Conservation (phyloP, 768 basidiomycete species). For the Macrolepiota dolichaula region DNA sequence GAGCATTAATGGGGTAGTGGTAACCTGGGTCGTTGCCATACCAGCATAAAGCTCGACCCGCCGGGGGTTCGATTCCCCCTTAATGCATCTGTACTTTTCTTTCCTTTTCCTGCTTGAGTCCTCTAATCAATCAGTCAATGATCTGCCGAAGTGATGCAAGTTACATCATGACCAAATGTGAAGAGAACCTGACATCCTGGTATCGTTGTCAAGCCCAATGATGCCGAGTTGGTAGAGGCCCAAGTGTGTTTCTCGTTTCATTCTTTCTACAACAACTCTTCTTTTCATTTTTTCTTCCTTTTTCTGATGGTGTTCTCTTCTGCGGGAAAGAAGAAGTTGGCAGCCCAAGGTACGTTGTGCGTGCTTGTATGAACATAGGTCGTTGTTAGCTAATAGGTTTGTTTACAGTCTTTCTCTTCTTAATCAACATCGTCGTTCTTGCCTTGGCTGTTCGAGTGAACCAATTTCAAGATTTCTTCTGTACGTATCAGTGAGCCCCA, state of each 20-base stretch:
- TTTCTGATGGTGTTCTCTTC: slow-evolving; percentile 18
- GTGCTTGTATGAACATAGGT: not conserved
- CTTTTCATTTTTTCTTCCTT: slow-evolving; percentile 2
- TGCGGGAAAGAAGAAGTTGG: slow-evolving; percentile 26
- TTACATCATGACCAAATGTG: too few relatives aligned
- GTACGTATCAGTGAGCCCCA: slow-evolving; percentile 28
- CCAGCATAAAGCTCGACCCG: slow-evolving; percentile 51
- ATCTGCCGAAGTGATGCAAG: too few relatives aligned
- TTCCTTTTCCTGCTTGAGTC: too few relatives aligned
- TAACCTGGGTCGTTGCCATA: slow-evolving; percentile 20
- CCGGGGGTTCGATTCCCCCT: slow-evolving; percentile 88
- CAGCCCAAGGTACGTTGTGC: slow-evolving; percentile 21
- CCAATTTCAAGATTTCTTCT: slow-evolving; percentile 57
- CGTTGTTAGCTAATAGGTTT: not conserved
- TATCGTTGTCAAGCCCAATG: not conserved
- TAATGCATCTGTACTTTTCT: slow-evolving; percentile 65
- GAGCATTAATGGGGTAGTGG: slow-evolving; percentile 18
- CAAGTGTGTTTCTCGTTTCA: not conserved
- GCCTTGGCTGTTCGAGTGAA: slow-evolving; percentile 53
- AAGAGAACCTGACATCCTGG: too few relatives aligned
- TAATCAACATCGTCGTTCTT: slow-evolving; percentile 48
- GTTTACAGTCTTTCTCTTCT: slow-evolving; percentile 35
- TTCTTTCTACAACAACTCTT: not conserved
- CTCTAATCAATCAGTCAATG: too few relatives aligned
- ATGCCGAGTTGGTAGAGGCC: not conserved